These are phyloP conservation scores for Ottelia alismoides DNA, from an alignment of 106 monocot genomes.

Conservation along the genomic window DNA sequence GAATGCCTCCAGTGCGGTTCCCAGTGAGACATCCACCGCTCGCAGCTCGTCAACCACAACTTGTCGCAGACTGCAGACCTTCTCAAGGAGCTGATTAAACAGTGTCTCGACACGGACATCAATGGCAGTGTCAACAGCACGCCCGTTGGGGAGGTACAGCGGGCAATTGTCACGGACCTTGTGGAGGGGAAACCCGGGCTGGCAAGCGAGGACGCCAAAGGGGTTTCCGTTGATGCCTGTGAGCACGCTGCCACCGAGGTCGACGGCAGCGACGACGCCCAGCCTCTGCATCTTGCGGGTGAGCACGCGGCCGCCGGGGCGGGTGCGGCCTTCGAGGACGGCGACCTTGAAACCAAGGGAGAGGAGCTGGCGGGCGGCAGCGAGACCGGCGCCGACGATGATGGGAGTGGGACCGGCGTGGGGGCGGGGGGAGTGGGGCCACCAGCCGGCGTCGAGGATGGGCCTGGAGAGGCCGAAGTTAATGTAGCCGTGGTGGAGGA, in stretches of 20 bases:
- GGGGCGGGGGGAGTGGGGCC: neutral
- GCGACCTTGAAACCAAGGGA: constrained; percentile 62
- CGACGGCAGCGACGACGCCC: constrained; percentile 47
- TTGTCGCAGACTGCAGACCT: constrained; percentile 77
- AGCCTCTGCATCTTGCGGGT: constrained; percentile 45
- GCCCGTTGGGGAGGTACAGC: constrained; percentile 67
- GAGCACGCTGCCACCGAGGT: constrained; percentile 94
- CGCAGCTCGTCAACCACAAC: constrained; percentile 46
- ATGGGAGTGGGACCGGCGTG: constrained; percentile 24
- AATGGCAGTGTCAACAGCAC: constrained; percentile 49
- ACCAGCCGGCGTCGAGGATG: constrained; percentile 17
- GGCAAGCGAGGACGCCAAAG: constrained; percentile 68
- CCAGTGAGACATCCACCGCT: constrained; percentile 65
- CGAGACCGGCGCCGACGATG: constrained; percentile 73
- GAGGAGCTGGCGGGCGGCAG: constrained; percentile 73
- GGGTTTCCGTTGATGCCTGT: constrained; percentile 97
- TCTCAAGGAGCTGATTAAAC: constrained; percentile 87
- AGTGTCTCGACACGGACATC: constrained; percentile 57
- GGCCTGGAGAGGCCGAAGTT: constrained; percentile 67
- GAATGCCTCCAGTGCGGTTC: constrained; percentile 74
- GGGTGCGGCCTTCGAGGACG: constrained; percentile 65
- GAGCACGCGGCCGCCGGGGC: constrained; percentile 81
- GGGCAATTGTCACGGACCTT: constrained; percentile 94
- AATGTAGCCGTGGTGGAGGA: constrained; percentile 56
- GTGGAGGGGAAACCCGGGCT: constrained; percentile 82